Base-by-base conservation (phyloP, 768 basidiomycete genomes). In the Suillus hirtellus region DNA sequence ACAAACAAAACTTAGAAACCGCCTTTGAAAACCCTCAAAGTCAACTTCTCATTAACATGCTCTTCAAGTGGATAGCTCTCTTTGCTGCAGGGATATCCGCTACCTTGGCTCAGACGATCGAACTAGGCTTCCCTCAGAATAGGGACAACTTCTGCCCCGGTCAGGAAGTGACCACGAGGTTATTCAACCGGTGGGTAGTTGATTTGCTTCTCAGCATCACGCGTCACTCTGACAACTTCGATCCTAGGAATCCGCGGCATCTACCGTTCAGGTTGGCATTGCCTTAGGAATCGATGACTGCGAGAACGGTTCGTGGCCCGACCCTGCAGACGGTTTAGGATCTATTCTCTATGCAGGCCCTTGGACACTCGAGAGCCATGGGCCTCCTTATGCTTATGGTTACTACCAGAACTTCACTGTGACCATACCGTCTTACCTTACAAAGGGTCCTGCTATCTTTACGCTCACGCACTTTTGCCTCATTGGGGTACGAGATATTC, bases 361-460 rank as follows among this genome's bases (percentile, higher is more conserved):
- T 3, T 75, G 71, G 70, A 68, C 59, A 0, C 73, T 73, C 3
- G 68, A 70, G 2, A 24, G 0, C 15, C 70, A 72, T 10, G 53
- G 27, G 27, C 27, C 27, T 27, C 27, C 27, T 27, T 27, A 27
- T 27, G 27, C 49, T 7, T 68, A 66, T 14, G 73, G 71, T 31
- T 67, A 10, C 60, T 75, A 75, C 59, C 71, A 76, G 64, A 68
- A 76, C 61, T 75, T 76, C 31, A 64, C 68, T 12, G 15, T 75
- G 17, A 66, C 65, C n/a, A 24, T 74, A 4, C 10, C 66, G 0
- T 0, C 14, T 4, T 66, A 58, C n/a, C 19, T 64, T 46, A 0
- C 49, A 1, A 0, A 58, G 14, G 74, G 74, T 60, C 69, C 62
- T 37, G 72, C 74, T 37, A 64, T 74, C 44, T 72, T 75, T 54